These are phyloP conservation scores for Aureobasidium subglaciale DNA, from an alignment of 2,329 filamentous ascomycete species.

Conservation along the genomic window DNA sequence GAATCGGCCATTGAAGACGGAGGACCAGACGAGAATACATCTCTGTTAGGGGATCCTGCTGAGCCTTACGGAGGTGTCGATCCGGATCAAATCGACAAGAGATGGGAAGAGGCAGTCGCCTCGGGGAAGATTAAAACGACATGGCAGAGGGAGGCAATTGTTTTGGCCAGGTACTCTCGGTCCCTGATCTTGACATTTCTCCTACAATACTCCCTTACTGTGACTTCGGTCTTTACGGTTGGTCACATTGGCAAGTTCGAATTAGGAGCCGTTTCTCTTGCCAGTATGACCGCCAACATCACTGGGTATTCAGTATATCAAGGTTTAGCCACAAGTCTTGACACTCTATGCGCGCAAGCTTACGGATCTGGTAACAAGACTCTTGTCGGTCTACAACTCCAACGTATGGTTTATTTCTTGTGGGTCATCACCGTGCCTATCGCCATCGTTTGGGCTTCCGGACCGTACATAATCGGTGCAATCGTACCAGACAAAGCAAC, in stretches of 20 bases:
- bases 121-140: conserved; percentile 78
- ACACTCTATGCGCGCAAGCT: conserved; percentile 86
- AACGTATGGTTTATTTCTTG: conserved; percentile 72
- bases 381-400: conserved; percentile 74
- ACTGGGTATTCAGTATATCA: conserved; percentile 40
- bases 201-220: conserved; percentile 39
- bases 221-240: conserved; percentile 39
- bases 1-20: conserved; percentile 10
- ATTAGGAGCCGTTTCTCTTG: conserved; percentile 39
- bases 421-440: conserved; percentile 67
- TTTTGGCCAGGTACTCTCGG: conserved; percentile 49
- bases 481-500: conserved; percentile 66
- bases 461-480: conserved; percentile 52
- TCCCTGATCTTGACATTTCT: conserved; percentile 39
- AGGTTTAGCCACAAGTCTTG: conserved; percentile 73
- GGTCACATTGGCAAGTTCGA: conserved; percentile 41
- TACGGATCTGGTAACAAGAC: conserved; percentile 80
- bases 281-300: conserved; percentile 40
- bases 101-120: conserved; percentile 78
- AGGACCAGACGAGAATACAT: conserved; percentile 17
- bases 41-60: conserved; percentile 20
- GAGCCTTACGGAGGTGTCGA: conserved; percentile 40
- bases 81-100: conserved; percentile 54
- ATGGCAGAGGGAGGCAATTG: conserved; percentile 83
- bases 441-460: conserved; percentile 60